phyloP scores from a whole-genome alignment of 2,329 filamentous ascomycete genomes.

The Lithohypha guttulata region DNA sequence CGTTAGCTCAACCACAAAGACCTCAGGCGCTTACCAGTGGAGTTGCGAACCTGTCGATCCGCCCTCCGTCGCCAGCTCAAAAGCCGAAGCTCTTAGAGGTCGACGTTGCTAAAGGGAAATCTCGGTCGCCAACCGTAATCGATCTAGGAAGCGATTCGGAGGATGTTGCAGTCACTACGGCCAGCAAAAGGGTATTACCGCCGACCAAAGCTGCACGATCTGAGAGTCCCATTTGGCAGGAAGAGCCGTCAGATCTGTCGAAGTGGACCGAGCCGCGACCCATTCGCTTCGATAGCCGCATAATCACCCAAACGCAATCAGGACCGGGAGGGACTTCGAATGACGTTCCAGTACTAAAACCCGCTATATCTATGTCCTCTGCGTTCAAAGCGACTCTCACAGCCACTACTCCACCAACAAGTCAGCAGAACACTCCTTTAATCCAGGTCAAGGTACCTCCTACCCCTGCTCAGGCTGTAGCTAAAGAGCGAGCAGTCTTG shows the following conservation, averaged over 20 bases:
- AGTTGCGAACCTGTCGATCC: not conserved
- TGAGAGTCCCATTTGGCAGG: not conserved
- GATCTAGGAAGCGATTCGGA: slow-evolving; percentile 2
- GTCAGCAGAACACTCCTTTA: not conserved
- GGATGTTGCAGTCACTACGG: not conserved
- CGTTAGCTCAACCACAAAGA: too few species aligned
- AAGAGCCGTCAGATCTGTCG: not conserved
- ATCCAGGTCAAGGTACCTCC: slow-evolving; percentile 4
- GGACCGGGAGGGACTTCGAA: too few species aligned
- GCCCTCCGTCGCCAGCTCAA: not conserved
- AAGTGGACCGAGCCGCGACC: not conserved
- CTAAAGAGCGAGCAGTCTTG: slow-evolving; percentile 10
- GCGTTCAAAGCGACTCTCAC: not conserved
- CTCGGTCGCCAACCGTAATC: slow-evolving; percentile 1
- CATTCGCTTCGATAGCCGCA: not conserved
- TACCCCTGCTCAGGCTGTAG: not conserved
- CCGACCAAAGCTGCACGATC: not conserved
- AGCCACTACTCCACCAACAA: not conserved
- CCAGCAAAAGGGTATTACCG: not conserved
- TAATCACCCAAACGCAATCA: too few species aligned
- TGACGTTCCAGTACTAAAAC: too few species aligned
- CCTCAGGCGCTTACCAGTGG: not conserved
- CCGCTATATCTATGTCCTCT: not conserved
- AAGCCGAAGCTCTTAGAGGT: not conserved
- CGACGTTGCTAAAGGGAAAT: not conserved